Evolutionary conservation across 345 rosid genomes (phyloP), one percentile per base, ranked within the genome.

Genomic region (Erodium maritimum): DNA sequence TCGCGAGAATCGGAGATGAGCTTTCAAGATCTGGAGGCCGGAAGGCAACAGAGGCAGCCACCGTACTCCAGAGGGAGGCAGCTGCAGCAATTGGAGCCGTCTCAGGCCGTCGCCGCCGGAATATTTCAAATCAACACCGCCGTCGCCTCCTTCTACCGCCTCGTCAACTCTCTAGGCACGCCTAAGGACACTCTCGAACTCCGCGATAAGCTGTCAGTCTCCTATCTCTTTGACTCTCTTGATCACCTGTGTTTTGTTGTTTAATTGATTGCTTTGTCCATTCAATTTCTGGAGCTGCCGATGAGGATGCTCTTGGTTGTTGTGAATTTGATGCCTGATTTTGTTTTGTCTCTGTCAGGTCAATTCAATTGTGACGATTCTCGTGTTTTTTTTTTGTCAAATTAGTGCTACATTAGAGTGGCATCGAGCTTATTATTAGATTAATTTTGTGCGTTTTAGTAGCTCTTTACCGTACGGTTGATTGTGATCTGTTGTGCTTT

Each of bases 61-160:
- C 66, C 46, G 45, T 67, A 23, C 63, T 58, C 72, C 33, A 42
- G 72, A 61, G 61, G 55, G 46, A 34, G 21, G 22, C 69, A 63
- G 29, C 66, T 76, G 57, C 64, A 25, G 8, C 64, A 73, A 19
- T 33, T 25, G 21, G 77, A 83, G 18, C 70, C 80, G 1, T 78
- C 93, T 46, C 93, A 77, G 65, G 81, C 81, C 7, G 87, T 85
- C 19, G 93, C 88, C 14, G 78, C 90, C 29, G 86, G 86, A 5
- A 78, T 88, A 50, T 88, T 88, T 75, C 78, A 79, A 70, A 78
- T 83, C 58, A 78, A 81, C 70, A 88, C 88, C 5, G 88, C 90
- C 50, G 73, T 88, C 37, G 74, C 73, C 65, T 72, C 82, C 66
- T 83, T 85, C 68, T 68, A 68, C 60, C 93, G 86, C 20, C 96